Conservation (phyloP, 2,329 filamentous ascomycete species). For the Cryphonectria naterciae region DNA sequence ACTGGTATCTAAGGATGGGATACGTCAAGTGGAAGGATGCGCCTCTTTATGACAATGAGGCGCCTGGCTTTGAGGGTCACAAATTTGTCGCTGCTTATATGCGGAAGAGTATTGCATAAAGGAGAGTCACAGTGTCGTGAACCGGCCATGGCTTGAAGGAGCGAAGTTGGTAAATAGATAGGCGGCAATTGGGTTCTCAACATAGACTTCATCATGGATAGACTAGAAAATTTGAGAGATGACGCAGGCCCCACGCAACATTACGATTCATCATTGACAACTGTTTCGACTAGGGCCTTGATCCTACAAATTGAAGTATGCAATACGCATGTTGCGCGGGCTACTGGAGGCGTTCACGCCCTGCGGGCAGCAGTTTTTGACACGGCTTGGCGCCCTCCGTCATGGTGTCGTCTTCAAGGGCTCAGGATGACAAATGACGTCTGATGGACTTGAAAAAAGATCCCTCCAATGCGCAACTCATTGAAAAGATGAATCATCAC, state of each 20-base stretch:
- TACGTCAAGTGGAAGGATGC: conserved; percentile 29
- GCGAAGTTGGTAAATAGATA: no score
- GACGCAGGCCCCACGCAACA: neutral
- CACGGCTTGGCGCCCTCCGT: neutral
- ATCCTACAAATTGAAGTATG: neutral
- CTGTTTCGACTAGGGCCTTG: neutral
- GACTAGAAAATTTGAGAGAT: neutral
- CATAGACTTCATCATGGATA: neutral
- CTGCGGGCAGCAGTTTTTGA: neutral
- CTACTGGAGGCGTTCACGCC: neutral
- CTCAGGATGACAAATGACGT: neutral
- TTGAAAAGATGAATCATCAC: neutral
- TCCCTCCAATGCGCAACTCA: neutral
- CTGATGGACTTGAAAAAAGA: neutral
- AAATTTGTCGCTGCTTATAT: conserved; percentile 17
- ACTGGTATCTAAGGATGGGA: conserved; percentile 29
- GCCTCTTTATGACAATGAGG: neutral
- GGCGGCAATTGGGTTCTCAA: neutral
- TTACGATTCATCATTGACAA: neutral
- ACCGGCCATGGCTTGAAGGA: neutral
- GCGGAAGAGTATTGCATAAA: conserved; percentile 13
- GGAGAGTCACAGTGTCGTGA: neutral
- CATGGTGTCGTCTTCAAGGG: neutral
- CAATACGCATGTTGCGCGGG: neutral
- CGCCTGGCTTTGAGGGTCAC: neutral